Evolutionary conservation across 2,329 filamentous ascomycete species (phyloP), one percentile per base, ranked within the genome.

Genomic region (Sarocladiaceae sp.): DNA sequence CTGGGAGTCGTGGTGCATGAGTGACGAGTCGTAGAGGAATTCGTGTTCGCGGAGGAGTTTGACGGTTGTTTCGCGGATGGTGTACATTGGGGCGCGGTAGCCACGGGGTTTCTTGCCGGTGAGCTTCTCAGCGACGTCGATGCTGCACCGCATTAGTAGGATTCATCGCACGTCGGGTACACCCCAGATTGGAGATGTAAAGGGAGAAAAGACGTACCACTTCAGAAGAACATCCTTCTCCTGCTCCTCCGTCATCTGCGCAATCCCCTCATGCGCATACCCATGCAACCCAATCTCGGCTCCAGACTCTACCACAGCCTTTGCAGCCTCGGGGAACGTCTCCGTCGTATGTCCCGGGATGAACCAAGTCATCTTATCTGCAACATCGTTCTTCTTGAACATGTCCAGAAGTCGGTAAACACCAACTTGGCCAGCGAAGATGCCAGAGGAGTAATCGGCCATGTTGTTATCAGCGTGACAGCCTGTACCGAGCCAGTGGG

Each of bases 401-500:
- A 62, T 35, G 52, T 73, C 70, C 7, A 80, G 64, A 2, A 80
- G 67, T 6, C 77, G 70, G 3, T 69, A 66, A 1, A 76, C 76
- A 20, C 76, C 76, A 33, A 77, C 72, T 15, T 71, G 66, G 4
- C 71, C 77, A 42, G 70, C 67, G 62, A 79, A 77, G 60, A 77
- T 73, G 44, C 77, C 77, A 2, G 71, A 66, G 47, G 65, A 71
- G 61, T 75, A 77, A 62, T 80, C 76, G 20, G 75, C 68, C 47
- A 76, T 71, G 53, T 70, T 76, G 60, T 78, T 78, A 56, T 74
- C 70, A 1, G 71, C 69, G 53, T 76, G 68, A 31, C 66, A 62
- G n/a, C 75, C 74, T 3, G 76, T 78, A 11, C 77, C 77, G 2
- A 78, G 67, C 71, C 71, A 79, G 52, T 74, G 72, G 1, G 73